A percentile compares a stretch with the other conserved stretches of the same genome.
phyloP scores from a whole-genome alignment of 2,329 filamentous ascomycete genomes.

The Knoxdaviesia proteae region DNA sequence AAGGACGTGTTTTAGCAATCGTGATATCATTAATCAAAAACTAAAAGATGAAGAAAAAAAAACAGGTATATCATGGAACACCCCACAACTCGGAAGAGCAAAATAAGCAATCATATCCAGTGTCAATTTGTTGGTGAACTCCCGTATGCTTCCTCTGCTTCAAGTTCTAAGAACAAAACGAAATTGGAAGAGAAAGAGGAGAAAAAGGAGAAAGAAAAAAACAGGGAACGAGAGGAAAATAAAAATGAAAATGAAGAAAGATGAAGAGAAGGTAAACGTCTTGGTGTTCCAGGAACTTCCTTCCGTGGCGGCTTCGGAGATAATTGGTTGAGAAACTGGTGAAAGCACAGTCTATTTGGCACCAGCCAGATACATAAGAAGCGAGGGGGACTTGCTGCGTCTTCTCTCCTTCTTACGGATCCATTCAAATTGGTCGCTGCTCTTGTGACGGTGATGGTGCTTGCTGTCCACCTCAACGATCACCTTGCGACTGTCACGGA shows the following conservation, averaged over 20 bases:
- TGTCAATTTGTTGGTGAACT: no score
- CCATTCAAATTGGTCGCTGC: constrained; percentile 24
- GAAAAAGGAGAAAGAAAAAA: neutral
- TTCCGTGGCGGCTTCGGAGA: no score
- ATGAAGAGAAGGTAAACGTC: neutral
- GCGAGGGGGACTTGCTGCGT: constrained; percentile 32
- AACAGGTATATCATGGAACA: neutral
- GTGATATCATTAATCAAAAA: no score
- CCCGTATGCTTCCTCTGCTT: no score
- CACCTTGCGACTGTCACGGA: constrained; percentile 35
- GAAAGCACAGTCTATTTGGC: constrained; percentile 10
- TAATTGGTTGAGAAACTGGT: neutral
- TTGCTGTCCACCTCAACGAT: constrained; percentile 26
- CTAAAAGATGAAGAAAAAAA: neutral
- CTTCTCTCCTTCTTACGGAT: constrained; percentile 36
- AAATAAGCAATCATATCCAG: no score
- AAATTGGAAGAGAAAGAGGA: neutral
- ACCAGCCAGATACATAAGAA: constrained; percentile 37
- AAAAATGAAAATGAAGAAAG: neutral
- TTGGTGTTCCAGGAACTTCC: no score
- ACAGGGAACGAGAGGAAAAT: neutral
- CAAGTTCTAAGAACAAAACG: neutral
- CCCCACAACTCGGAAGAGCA: no score
- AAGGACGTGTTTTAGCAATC: no score
- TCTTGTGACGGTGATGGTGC: constrained; percentile 18